These are phyloP conservation scores for Parachaetomium inaequale DNA, from an alignment of 495 filamentous ascomycete species.

Conservation along the genomic window DNA sequence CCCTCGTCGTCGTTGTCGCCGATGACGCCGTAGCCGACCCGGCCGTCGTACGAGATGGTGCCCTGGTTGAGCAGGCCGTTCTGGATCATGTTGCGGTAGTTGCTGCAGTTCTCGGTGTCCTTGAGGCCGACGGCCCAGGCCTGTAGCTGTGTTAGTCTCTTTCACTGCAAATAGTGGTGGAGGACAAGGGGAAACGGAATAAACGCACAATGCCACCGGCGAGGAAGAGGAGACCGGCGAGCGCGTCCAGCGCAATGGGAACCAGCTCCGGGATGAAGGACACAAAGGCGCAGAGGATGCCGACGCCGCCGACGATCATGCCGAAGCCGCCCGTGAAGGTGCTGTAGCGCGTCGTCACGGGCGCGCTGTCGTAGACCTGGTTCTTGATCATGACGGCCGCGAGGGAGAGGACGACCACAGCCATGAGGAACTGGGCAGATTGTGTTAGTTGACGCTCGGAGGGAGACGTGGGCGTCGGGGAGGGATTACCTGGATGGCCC, in stretches of 20 bases:
- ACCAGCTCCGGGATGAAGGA: constrained; percentile 40
- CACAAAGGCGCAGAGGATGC: constrained; percentile 38
- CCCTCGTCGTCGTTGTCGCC: not conserved
- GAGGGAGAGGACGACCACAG: constrained; percentile 46
- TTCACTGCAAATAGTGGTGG: not conserved
- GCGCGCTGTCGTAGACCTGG: constrained; percentile 37
- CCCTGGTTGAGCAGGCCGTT: constrained; percentile 41
- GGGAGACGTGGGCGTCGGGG: not conserved
- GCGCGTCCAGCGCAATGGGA: constrained; percentile 41
- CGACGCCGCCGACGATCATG: constrained; percentile 41
- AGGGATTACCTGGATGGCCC: constrained; percentile 11
- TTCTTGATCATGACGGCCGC: constrained; percentile 45
- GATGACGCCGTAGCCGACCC: constrained; percentile 21
- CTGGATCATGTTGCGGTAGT: constrained; percentile 15
- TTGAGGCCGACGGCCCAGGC: constrained; percentile 46
- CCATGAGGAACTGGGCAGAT: constrained; percentile 41
- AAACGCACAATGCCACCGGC: constrained; percentile 54
- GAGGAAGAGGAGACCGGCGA: constrained; percentile 45
- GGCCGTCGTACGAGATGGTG: constrained; percentile 13
- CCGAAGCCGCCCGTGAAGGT: constrained; percentile 50
- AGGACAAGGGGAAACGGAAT: not conserved
- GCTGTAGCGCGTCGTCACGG: constrained; percentile 43
- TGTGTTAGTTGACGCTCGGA: not conserved
- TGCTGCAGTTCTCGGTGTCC: constrained; percentile 32
- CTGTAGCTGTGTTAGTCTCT: constrained; percentile 25